Percentiles rank a stretch among this genome's conserved stretches.
phyloP scores from a whole-genome alignment of 2,329 filamentous ascomycete genomes.

The Trichoderma koningiopsis region DNA sequence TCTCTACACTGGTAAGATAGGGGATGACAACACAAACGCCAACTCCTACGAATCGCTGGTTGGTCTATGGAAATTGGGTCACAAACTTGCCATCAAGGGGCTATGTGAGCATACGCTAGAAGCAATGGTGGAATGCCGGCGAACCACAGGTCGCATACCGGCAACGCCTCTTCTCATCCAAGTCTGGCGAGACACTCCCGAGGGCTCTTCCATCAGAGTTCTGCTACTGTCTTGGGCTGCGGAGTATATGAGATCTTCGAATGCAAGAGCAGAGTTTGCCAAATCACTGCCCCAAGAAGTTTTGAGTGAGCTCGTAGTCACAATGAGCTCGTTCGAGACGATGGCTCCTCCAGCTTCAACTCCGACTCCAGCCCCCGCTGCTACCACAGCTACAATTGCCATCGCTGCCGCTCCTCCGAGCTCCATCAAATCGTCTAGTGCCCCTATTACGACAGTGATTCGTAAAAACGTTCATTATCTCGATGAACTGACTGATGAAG shows the following conservation, averaged over 20 bases:
- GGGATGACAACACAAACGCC: conserved; percentile 44
- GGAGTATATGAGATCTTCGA: conserved; percentile 63
- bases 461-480: conserved; percentile 55
- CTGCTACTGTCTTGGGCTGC: conserved; percentile 64
- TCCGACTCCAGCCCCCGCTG: not conserved
- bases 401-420: not conserved
- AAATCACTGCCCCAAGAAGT: conserved; percentile 64
- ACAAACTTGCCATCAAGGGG: conserved; percentile 54
- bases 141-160: conserved; percentile 57
- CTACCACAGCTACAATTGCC: not conserved
- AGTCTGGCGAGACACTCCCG: conserved; percentile 64
- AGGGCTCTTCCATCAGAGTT: conserved; percentile 60
- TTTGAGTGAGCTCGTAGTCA: conserved; percentile 62
- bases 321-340: conserved; percentile 58
- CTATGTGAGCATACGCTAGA: conserved; percentile 59
- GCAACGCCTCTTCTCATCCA: conserved; percentile 60
- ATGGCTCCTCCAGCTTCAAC: not conserved
- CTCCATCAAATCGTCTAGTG: not conserved
- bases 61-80: conserved; percentile 58
- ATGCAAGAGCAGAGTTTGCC: conserved; percentile 59
- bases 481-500: conserved; percentile 47
- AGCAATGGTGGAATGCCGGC: conserved; percentile 59
- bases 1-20: conserved; percentile 54
- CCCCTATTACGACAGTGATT: conserved; percentile 22
- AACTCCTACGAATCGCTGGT: conserved; percentile 59